Conservation (phyloP, 208 protist genomes). For the Porcisia deanei region DNA sequence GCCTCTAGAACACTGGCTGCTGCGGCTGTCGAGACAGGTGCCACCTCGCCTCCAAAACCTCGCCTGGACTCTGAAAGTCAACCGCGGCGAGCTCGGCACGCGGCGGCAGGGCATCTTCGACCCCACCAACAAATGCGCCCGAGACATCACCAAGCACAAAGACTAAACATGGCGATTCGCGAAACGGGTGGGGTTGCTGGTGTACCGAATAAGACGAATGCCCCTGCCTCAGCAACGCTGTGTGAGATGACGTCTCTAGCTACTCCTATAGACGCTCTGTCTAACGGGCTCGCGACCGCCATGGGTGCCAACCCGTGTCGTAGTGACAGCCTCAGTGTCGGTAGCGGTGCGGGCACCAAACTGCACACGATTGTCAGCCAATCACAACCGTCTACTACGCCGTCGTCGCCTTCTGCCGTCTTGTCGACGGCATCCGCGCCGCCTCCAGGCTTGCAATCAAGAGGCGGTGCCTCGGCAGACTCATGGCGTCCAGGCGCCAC, state of each 20-base stretch:
- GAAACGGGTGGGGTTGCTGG: background rate
- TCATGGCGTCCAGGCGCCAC: background rate
- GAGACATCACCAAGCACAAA: background rate
- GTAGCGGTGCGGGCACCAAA: background rate
- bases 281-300: slow-evolving; percentile 1
- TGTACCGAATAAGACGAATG: background rate
- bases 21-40: background rate
- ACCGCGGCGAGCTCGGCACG: background rate
- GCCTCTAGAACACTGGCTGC: background rate
- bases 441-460: background rate
- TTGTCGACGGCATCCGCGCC: background rate
- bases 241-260: background rate
- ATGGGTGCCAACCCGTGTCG: background rate
- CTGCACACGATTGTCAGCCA: background rate
- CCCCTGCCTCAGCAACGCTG: background rate
- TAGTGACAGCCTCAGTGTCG: background rate
- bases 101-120: background rate
- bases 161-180: background rate
- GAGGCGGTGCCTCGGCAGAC: background rate
- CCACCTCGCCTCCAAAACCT: background rate
- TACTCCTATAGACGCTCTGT: background rate
- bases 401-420: slow-evolving; percentile 2
- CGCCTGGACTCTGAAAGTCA: background rate
- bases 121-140: background rate
- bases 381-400: background rate